phyloP scores from a whole-genome alignment of 495 filamentous ascomycete genomes.

The Tuber indicum region DNA sequence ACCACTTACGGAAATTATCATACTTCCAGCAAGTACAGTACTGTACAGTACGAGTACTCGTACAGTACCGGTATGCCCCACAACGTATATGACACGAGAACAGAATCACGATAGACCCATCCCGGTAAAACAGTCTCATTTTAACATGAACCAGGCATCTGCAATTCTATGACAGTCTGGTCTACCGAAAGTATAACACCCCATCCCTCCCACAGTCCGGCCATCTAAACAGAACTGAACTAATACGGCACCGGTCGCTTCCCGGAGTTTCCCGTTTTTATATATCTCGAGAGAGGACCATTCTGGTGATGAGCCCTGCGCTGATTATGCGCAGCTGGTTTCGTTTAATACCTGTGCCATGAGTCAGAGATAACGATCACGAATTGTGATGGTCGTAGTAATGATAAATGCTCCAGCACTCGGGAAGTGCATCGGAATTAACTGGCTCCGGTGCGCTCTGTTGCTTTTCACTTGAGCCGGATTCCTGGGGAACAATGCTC shows the following conservation, averaged over 20 bases:
- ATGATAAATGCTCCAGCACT: neutral
- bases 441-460: neutral
- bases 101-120: neutral
- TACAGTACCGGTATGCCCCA: too few relatives aligned
- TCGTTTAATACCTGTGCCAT: neutral
- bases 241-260: neutral
- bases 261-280: neutral
- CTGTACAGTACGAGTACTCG: too few relatives aligned
- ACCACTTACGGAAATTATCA: neutral
- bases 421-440: neutral
- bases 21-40: too few relatives aligned
- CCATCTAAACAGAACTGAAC: neutral
- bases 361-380: conserved; percentile 1
- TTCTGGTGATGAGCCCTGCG: neutral
- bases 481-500: neutral
- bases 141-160: neutral
- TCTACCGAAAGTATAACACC: neutral
- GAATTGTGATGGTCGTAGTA: conserved; percentile 4
- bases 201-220: neutral
- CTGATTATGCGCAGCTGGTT: conserved; percentile 4
- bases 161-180: neutral
- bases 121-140: neutral
- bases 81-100: too few relatives aligned
- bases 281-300: neutral
- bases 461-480: neutral